These are phyloP conservation scores for Panicum hallii DNA, from an alignment of 202 grass and related monocot species.

Conservation along the genomic window DNA sequence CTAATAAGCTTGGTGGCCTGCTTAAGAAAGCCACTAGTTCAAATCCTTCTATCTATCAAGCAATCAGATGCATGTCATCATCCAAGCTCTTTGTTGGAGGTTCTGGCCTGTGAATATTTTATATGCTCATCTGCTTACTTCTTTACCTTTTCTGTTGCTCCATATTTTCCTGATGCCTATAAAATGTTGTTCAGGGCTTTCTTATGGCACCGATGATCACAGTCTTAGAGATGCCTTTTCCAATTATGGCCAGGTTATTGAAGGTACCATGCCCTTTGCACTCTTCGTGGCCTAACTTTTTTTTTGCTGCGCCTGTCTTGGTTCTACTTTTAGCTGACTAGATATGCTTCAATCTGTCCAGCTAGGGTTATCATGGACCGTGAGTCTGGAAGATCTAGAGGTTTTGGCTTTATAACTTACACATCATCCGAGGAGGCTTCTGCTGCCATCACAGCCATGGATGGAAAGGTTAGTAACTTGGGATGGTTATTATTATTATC, in stretches of 20 bases:
- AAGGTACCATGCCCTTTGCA: constrained; percentile 40
- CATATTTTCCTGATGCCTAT: neutral
- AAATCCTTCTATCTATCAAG: constrained; percentile 59
- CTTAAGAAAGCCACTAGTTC: constrained; percentile 63
- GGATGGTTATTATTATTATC: neutral
- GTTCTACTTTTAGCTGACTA: neutral
- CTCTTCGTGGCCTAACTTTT: neutral
- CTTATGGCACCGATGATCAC: constrained; percentile 63
- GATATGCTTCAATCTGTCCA: constrained; percentile 38
- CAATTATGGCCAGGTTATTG: constrained; percentile 71
- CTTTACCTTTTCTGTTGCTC: neutral
- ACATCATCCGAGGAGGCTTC: constrained; percentile 68
- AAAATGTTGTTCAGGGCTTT: constrained; percentile 62
- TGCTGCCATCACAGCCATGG: constrained; percentile 68
- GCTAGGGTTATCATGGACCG: constrained; percentile 75
- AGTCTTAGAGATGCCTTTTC: constrained; percentile 58
- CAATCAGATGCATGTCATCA: constrained; percentile 89
- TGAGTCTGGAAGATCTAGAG: constrained; percentile 81
- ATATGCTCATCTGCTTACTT: constrained; percentile 1
- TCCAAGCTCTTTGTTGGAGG: constrained; percentile 90
- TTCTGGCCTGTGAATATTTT: constrained; percentile 18
- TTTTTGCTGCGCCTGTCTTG: neutral
- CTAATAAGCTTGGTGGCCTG: constrained; percentile 65
- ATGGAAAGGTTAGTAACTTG: constrained; percentile 62
- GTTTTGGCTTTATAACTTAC: constrained; percentile 86